Base-by-base conservation (phyloP, 2,329 filamentous ascomycete genomes). In the Ascocoryne sarcoides region DNA sequence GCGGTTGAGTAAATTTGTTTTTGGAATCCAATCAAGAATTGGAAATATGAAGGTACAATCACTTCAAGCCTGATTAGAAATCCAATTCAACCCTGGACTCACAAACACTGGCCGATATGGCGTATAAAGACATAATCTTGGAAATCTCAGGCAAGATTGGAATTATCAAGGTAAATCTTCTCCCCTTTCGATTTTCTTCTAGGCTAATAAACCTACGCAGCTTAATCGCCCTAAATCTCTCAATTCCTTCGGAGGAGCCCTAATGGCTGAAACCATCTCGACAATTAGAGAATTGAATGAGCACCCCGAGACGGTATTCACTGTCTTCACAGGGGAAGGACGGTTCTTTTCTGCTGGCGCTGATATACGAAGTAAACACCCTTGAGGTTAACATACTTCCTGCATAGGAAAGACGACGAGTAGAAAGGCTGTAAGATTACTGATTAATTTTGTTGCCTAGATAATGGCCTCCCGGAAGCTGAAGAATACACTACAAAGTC, bases 321-420 rank as follows among this genome's bases (percentile, higher is more conserved):
- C 68, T 1, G 68, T 71, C 1, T 46, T 71, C 9, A 71, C 68
- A 1, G 68, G 68, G 14, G 67, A 69, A 47, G 68, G 68, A 2
- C 57, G 67, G 9, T 71, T 70, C 53, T 71, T 71, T 50, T 67
- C 63, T 15, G 65, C 67, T 0, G 68, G 68, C 14, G 68, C 68
- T 14, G 68, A 71, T 57, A 63, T 71, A 2, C 64, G 60, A 49
- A 61, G 64, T 56, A 46, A n/a, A n/a, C n/a, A n/a, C n/a, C n/a
- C n/a, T n/a, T n/a, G n/a, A n/a, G n/a, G n/a, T n/a, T n/a, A n/a
- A n/a, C n/a, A n/a, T n/a, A n/a, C n/a, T n/a, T n/a, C n/a, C n/a
- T n/a, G n/a, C n/a, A n/a, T n/a, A n/a, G n/a, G n/a, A n/a, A n/a
- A n/a, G n/a, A n/a, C n/a, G n/a, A n/a, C n/a, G n/a, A n/a, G n/a